A percentile compares a stretch with the other conserved stretches of the same genome.
Conservation (phyloP, 176 grass and related monocot genomes). For the Pharus latifolius region DNA sequence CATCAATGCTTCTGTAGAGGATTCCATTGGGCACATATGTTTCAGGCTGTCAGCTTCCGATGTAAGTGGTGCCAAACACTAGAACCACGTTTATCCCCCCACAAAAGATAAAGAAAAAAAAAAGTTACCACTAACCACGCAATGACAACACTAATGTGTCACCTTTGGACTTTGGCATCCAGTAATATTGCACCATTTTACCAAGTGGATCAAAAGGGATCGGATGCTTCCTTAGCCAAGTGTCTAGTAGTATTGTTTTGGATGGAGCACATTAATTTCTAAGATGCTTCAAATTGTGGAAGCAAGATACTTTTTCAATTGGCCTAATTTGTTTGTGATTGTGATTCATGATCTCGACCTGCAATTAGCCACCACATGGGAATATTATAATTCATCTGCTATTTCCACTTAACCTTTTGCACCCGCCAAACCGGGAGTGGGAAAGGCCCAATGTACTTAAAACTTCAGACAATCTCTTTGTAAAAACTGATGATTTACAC, state of each 20-base stretch:
- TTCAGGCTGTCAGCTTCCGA: background rate
- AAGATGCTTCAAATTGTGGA: conserved; percentile 23
- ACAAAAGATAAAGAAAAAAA: background rate
- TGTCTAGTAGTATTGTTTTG: background rate
- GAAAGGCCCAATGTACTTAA: too few relatives aligned
- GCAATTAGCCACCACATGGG: background rate
- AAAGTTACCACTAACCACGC: conserved; percentile 14
- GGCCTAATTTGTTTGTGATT: background rate
- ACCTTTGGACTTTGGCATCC: conserved; percentile 13
- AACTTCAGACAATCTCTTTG: too few relatives aligned
- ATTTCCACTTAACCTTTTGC: background rate
- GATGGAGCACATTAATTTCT: background rate
- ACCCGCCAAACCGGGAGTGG: too few relatives aligned
- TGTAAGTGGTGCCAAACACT: background rate
- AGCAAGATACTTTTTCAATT: background rate
- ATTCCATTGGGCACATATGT: background rate
- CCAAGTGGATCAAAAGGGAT: conserved; percentile 21
- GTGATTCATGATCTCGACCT: background rate
- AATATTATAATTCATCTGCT: background rate
- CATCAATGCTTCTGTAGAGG: background rate
- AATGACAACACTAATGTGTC: conserved; percentile 6
- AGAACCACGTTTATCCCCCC: conserved; percentile 2
- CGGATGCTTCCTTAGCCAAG: conserved; percentile 24
- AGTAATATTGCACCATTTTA: background rate
- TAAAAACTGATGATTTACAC: too few relatives aligned